Conservation (phyloP, 2,329 filamentous ascomycete species). For the Alternaria ventricosa region DNA sequence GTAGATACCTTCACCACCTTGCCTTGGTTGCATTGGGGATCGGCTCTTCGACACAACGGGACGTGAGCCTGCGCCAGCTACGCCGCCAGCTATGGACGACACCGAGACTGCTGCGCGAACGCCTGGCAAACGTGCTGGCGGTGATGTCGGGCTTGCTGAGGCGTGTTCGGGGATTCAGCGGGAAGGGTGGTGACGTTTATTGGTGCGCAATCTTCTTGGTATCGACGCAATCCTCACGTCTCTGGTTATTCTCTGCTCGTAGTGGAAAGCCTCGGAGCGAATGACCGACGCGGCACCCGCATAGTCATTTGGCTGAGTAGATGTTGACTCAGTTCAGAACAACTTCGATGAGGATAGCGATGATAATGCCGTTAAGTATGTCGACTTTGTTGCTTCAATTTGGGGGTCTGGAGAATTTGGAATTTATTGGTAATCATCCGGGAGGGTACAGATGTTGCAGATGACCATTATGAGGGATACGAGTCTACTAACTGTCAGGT, state of each 20-base stretch:
- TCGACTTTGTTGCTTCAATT: not conserved
- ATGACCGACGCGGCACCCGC: not conserved
- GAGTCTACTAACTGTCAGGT: accelerated
- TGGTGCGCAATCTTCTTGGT: not conserved
- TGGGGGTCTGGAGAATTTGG: not conserved
- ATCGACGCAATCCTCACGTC: not conserved
- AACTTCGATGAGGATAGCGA: not conserved
- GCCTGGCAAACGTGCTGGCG: slow-evolving; percentile 32
- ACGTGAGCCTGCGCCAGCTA: slow-evolving; percentile 92
- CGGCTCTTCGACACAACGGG: slow-evolving; percentile 77
- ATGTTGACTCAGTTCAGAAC: not conserved
- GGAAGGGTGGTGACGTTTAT: not conserved
- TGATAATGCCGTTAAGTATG: not conserved
- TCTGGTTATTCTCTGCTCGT: not conserved
- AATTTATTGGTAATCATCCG: too few species aligned
- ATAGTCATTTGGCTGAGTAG: not conserved
- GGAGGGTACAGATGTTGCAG: too few species aligned
- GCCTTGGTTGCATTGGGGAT: not conserved
- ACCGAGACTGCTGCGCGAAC: slow-evolving; percentile 82
- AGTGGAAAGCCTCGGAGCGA: not conserved
- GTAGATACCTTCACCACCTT: too few species aligned
- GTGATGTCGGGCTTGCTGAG: slow-evolving; percentile 24
- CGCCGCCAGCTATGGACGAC: slow-evolving; percentile 91
- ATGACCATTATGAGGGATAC: too few species aligned
- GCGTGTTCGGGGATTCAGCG: not conserved